Conservation (phyloP, 2,329 filamentous ascomycete species). For the Pseudogymnoascus sp. region DNA sequence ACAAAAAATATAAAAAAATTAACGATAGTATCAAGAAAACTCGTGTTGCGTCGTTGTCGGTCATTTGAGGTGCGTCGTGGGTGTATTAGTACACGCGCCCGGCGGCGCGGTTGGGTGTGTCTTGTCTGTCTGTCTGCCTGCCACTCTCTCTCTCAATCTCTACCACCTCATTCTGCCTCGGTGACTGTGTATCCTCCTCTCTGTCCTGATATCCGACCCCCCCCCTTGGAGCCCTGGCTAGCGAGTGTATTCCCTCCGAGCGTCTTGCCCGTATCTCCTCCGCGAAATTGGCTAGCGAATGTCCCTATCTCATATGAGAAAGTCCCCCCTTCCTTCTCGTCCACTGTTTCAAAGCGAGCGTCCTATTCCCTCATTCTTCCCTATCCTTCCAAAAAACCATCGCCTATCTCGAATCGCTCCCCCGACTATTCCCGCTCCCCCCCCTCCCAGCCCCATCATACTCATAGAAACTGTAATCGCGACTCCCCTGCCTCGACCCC, state of each 20-base stretch:
- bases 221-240: neutral
- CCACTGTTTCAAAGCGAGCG: neutral
- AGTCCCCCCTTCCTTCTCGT: neutral
- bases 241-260: neutral
- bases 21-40: neutral
- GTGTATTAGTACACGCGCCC: neutral
- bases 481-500: constrained; percentile 25
- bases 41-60: neutral
- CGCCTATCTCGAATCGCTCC: constrained; percentile 22
- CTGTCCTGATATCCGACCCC: neutral
- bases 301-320: neutral
- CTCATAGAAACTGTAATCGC: constrained; percentile 22
- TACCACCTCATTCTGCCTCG: neutral
- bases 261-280: neutral
- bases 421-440: constrained; percentile 18
- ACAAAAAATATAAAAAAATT: neutral
- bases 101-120: neutral
- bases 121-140: neutral
- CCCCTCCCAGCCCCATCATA: constrained; percentile 25
- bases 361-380: neutral
- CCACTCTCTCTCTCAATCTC: neutral
- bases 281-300: neutral
- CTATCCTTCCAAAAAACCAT: neutral
- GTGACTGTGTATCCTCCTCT: neutral
- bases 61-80: neutral